A percentile compares a stretch with the other conserved stretches of the same genome.
phyloP scores from a whole-genome alignment of 148 eudicot genomes.

The Dysphania ambrosioides region DNA sequence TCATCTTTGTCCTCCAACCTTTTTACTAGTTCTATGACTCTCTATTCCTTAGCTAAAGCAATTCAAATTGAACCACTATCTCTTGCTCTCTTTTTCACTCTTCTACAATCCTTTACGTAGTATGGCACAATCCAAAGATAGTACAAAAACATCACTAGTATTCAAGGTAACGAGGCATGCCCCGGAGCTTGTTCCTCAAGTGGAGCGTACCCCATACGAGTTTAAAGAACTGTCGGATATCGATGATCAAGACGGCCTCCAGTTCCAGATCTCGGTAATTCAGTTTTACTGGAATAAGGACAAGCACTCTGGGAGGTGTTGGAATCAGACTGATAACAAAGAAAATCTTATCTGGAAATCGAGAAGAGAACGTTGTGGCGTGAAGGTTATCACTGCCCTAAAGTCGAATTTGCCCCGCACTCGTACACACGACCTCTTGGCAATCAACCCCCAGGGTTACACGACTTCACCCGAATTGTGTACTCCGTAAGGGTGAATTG shows the following conservation, averaged over 20 bases:
- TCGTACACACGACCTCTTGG: too few species aligned
- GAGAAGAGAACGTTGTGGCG: too few species aligned
- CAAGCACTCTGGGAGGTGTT: background rate
- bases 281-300: slow-evolving; percentile 29
- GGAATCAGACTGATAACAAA: too few species aligned
- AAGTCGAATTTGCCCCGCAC: too few species aligned
- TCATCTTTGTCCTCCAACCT: too few species aligned
- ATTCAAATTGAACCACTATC: background rate
- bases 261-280: slow-evolving; percentile 37
- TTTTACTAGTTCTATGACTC: too few species aligned
- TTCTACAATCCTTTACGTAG: background rate
- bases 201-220: slow-evolving; percentile 37
- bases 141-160: slow-evolving; percentile 15
- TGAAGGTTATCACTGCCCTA: too few species aligned
- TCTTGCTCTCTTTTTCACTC: background rate
- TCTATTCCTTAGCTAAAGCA: background rate
- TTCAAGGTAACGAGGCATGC: slow-evolving; percentile 32
- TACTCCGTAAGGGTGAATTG: too few species aligned
- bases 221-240: slow-evolving; percentile 39
- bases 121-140: background rate
- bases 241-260: slow-evolving; percentile 43
- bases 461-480: too few species aligned
- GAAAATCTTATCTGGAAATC: too few species aligned
- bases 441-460: too few species aligned
- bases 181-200: slow-evolving; percentile 33